Evolutionary conservation across 768 basidiomycete species (phyloP).

Genomic region (Rhodotorula babjevae): DNA sequence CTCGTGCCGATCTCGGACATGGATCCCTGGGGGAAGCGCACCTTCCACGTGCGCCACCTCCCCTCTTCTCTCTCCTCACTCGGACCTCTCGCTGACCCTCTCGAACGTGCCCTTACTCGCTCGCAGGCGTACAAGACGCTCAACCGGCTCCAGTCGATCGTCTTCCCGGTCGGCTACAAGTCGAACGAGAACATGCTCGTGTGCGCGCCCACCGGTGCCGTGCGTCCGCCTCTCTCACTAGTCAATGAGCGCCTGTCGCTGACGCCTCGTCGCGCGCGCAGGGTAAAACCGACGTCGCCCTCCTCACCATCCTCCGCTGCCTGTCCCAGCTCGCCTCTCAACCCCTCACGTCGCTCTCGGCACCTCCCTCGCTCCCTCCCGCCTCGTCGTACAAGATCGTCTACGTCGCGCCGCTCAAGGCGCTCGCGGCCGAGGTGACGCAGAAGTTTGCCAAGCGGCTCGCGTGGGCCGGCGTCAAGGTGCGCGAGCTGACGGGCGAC

Average conservation of each 20-base stretch:
- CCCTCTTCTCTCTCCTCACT: background rate
- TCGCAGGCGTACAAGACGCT: constrained; percentile 73
- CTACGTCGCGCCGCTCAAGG: constrained; percentile 99
- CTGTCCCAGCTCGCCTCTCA: constrained; percentile 19
- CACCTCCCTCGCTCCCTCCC: constrained; percentile 25
- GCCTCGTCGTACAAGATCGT: constrained; percentile 84
- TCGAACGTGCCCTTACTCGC: background rate
- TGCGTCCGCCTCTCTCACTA: constrained; percentile 50
- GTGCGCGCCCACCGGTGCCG: constrained; percentile 96
- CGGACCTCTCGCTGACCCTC: background rate
- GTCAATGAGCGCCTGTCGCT: constrained; percentile 8
- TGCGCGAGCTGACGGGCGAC: constrained; percentile 88
- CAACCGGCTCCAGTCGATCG: constrained; percentile 92
- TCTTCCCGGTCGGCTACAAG: constrained; percentile 86
- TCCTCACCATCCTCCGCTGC: constrained; percentile 77
- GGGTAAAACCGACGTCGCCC: constrained; percentile 99
- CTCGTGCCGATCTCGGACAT: constrained; percentile 68
- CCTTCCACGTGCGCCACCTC: constrained; percentile 64
- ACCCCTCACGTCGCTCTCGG: constrained; percentile 10
- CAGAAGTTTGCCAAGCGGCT: constrained; percentile 86
- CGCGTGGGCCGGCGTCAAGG: constrained; percentile 77
- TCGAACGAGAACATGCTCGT: constrained; percentile 95
- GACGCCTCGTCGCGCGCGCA: constrained; percentile 43
- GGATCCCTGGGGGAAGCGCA: constrained; percentile 69
- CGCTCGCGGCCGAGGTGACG: constrained; percentile 88